Percentiles rank a stretch among this genome's conserved stretches.
Conservation (phyloP, 495 filamentous ascomycete genomes). For the Penicillium canescens region DNA sequence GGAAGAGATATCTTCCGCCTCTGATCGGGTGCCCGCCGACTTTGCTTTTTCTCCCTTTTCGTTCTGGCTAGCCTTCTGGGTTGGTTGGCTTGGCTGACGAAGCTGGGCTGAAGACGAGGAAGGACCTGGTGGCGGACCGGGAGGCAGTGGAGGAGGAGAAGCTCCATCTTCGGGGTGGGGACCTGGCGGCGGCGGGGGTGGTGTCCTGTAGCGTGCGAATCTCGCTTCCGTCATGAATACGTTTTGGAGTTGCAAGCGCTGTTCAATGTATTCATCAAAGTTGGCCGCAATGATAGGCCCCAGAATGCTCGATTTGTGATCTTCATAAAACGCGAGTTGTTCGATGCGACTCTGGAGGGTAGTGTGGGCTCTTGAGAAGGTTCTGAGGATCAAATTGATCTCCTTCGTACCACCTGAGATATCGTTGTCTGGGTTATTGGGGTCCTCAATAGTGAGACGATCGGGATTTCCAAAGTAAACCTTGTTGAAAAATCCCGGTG, state of each 20-base stretch:
- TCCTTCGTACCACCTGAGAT: slow-evolving; percentile 79
- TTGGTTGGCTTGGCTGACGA: background rate
- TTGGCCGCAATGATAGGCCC: slow-evolving; percentile 66
- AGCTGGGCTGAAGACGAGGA: background rate
- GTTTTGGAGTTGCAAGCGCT: slow-evolving; percentile 53
- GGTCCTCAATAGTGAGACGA: slow-evolving; percentile 79
- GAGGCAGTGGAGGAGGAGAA: slow-evolving; percentile 25
- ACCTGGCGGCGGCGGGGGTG: slow-evolving; percentile 13
- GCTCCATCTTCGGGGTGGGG: background rate
- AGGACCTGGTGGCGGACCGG: slow-evolving; percentile 14
- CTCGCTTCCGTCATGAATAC: slow-evolving; percentile 43
- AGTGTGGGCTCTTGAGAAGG: slow-evolving; percentile 64
- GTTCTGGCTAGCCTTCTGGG: background rate
- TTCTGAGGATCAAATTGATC: slow-evolving; percentile 56
- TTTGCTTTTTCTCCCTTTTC: slow-evolving; percentile 3
- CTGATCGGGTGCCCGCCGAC: background rate
- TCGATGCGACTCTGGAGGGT: slow-evolving; percentile 8
- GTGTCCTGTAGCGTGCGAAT: slow-evolving; percentile 35
- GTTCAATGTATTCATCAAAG: slow-evolving; percentile 66
- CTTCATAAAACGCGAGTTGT: background rate
- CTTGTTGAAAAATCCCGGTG: slow-evolving; percentile 72
- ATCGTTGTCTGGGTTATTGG: slow-evolving; percentile 80
- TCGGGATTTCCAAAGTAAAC: slow-evolving; percentile 41
- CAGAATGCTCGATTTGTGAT: slow-evolving; percentile 56
- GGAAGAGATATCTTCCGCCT: slow-evolving; percentile 6